Evolutionary conservation across 257 asterid species (phyloP), one percentile per base, ranked within the genome.

Genomic region (Petunia axillaris): DNA sequence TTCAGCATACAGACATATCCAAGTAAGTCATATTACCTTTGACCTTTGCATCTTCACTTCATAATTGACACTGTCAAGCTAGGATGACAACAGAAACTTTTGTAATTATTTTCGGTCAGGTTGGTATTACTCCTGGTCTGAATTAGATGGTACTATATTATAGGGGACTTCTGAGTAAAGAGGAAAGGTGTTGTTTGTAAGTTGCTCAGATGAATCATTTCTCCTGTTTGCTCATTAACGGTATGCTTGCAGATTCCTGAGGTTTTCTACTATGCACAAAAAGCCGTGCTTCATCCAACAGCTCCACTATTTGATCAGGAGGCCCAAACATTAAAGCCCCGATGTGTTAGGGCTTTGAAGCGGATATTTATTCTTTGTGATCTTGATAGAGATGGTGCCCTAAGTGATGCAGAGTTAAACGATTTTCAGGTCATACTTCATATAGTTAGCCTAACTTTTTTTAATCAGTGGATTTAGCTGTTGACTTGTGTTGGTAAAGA

Each of bases 241-340:
- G 76, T 75, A 38, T 62, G 64, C 80, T 76, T 81, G 78, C 93
- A 95, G 99, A 87, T 95, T 81, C 88, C 91, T 6, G 99, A 96
- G 87, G 98, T 94, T 44, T 96, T 96, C 87, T 89, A 87, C 84
- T 96, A 92, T 85, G 98, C 98, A 14, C 98, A 94, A 86, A 96
- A 94, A 68, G 97, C 98, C 4, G 99, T 96, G 86, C 97, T 94
- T 84, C 97, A 96, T 87, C 99, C 99, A 8, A 96, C 99, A 54
- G 97, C 98, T 67, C 99, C 98, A 38, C 82, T 96, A 39, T 96
- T 96, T 77, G 99, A 96, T 88, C 98, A 94, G 86, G 98, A 94
- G 89, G 90, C 91, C 75, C 98, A 94, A 88, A 93, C 93, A 75
- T 89, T 96, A 80, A 92, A 85, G 81, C 98, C 98, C 73, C 89